A percentile compares a stretch with the other conserved stretches of the same genome.
Evolutionary conservation across 345 rosid genomes (phyloP).

Genomic region (Toxicodendron radicans): DNA sequence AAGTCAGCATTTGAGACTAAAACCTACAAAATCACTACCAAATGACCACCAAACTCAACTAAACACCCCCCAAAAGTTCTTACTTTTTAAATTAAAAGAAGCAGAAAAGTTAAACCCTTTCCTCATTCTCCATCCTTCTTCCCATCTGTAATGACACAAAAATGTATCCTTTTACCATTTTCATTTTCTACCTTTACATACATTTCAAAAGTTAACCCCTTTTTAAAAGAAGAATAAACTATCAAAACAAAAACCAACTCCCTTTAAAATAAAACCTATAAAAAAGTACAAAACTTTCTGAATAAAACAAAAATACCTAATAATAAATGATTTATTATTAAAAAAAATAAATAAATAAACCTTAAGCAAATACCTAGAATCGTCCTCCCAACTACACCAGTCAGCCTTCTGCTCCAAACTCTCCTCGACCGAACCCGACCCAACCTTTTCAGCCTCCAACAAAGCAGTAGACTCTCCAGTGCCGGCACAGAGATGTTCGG

Average conservation of each 20-base stretch:
- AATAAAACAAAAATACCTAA: no score
- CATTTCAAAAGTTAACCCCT: not conserved
- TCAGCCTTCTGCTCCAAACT: not conserved
- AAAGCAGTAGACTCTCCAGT: not conserved
- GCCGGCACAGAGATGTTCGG: not conserved
- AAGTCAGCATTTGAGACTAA: not conserved
- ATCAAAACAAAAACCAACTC: not conserved
- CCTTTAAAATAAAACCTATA: no score
- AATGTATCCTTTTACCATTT: not conserved
- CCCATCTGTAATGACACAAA: not conserved
- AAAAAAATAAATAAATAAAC: no score
- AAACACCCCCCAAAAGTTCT: not conserved
- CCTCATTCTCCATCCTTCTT: not conserved
- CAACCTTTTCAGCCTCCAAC: not conserved
- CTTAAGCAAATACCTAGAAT: conserved; percentile 3
- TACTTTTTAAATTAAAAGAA: not conserved
- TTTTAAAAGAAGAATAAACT: not conserved
- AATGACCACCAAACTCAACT: not conserved
- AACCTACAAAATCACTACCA: not conserved
- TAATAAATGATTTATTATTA: no score
- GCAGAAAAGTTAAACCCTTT: conserved; percentile 4
- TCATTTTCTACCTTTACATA: not conserved
- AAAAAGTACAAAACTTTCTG: no score
- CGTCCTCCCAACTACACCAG: conserved; percentile 6
- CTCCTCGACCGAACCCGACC: not conserved